Evolutionary conservation across 768 basidiomycete genomes (phyloP).

Genomic region (Kwoniella pini): DNA sequence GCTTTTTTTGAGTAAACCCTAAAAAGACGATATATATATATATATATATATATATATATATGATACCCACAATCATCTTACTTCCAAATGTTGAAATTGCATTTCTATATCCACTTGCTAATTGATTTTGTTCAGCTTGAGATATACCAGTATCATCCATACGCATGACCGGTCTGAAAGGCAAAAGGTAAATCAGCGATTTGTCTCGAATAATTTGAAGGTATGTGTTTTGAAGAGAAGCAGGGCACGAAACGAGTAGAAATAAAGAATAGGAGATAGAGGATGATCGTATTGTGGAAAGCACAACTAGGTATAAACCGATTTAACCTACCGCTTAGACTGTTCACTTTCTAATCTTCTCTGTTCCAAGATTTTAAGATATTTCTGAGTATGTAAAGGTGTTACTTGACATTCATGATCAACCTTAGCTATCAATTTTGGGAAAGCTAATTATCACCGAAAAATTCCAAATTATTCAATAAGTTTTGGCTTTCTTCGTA

Average conservation of each 20-base stretch:
- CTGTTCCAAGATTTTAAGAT: conserved; percentile 35
- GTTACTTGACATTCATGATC: conserved; percentile 42
- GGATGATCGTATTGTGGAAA: background rate
- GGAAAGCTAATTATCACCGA: conserved; percentile 26
- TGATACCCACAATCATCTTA: conserved; percentile 32
- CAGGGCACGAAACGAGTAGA: background rate
- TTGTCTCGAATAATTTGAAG: too few species aligned
- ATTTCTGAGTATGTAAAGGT: conserved; percentile 32
- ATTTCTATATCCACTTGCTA: conserved; percentile 42
- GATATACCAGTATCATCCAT: conserved; percentile 32
- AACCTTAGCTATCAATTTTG: conserved; percentile 35
- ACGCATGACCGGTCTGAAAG: conserved; percentile 32
- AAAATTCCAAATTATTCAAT: too few species aligned
- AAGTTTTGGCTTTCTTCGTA: too few species aligned
- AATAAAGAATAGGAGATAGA: background rate
- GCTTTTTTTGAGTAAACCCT: too few species aligned
- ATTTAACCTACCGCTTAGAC: conserved; percentile 30
- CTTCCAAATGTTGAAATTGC: conserved; percentile 27
- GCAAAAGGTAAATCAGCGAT: background rate
- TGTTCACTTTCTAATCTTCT: conserved; percentile 35
- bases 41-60: too few species aligned
- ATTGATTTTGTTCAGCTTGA: conserved; percentile 38
- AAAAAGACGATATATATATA: too few species aligned
- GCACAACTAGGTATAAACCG: background rate
- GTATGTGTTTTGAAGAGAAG: too few species aligned